Evolutionary conservation across 2,329 filamentous ascomycete genomes (phyloP).

Genomic region (Aspergillus sp.): DNA sequence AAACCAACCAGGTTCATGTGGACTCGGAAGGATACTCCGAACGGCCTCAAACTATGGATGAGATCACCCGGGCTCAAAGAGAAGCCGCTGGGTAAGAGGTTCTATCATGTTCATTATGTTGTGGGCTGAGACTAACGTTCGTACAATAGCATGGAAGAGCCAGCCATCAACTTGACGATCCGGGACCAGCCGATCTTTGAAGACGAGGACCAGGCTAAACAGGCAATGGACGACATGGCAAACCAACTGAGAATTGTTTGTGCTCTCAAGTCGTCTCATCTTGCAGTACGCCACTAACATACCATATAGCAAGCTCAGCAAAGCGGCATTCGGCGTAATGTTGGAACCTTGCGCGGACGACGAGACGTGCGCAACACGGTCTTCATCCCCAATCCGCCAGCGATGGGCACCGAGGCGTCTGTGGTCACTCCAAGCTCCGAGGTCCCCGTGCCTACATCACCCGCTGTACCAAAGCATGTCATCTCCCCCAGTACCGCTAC

Average conservation of each 20-base stretch:
- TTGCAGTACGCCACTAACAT: slow-evolving; percentile 16
- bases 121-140: slow-evolving; percentile 14
- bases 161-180: slow-evolving; percentile 47
- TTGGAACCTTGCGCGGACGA: slow-evolving; percentile 78
- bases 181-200: slow-evolving; percentile 50
- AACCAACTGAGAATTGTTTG: slow-evolving; percentile 46
- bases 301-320: slow-evolving; percentile 42
- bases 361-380: slow-evolving; percentile 91
- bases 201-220: slow-evolving; percentile 48
- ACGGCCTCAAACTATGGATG: slow-evolving; percentile 41
- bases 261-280: slow-evolving; percentile 5
- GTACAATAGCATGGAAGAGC: slow-evolving; percentile 38
- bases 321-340: slow-evolving; percentile 60
- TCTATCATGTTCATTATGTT: not conserved
- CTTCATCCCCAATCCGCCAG: slow-evolving; percentile 60
- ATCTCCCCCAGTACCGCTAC: slow-evolving; percentile 54
- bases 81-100: slow-evolving; percentile 40
- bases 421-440: slow-evolving; percentile 25
- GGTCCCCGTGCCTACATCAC: slow-evolving; percentile 32
- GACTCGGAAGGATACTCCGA: slow-evolving; percentile 43
- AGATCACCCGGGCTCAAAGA: slow-evolving; percentile 44
- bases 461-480: slow-evolving; percentile 36
- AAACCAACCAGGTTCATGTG: slow-evolving; percentile 21
- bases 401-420: slow-evolving; percentile 32
- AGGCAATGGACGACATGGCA: slow-evolving; percentile 48